Percentiles rank a stretch among this genome's conserved stretches.
phyloP scores from a whole-genome alignment of 768 basidiomycete genomes.

The Butyriboletus loyo region DNA sequence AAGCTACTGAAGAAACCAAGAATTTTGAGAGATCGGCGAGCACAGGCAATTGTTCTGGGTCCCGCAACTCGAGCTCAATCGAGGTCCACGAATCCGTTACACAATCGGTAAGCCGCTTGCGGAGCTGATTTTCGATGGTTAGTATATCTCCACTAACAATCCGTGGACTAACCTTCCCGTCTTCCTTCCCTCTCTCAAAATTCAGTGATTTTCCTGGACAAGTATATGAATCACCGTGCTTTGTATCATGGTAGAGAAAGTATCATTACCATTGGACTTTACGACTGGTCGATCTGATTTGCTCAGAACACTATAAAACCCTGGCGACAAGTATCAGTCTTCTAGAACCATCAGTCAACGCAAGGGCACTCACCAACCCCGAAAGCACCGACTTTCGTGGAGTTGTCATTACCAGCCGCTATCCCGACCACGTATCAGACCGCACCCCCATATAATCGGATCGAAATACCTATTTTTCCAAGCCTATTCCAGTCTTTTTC shows the following conservation, averaged over 20 bases:
- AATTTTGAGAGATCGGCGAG: slow-evolving; percentile 11
- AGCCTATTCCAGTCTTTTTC: slow-evolving; percentile 12
- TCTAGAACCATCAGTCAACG: not conserved
- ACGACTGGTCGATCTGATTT: slow-evolving; percentile 15
- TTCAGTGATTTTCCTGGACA: slow-evolving; percentile 12
- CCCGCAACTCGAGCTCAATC: slow-evolving; percentile 8
- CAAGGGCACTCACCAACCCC: slow-evolving; percentile 10
- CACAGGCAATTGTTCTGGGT: slow-evolving; percentile 1
- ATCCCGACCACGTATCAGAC: not conserved
- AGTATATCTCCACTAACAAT: not conserved
- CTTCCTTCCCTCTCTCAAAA: slow-evolving; percentile 1
- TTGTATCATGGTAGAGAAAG: not conserved
- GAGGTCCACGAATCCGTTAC: not conserved
- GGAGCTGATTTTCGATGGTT: slow-evolving; percentile 3
- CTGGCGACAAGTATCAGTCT: not conserved
- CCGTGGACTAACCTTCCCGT: slow-evolving; percentile 5
- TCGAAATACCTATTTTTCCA: slow-evolving; percentile 10
- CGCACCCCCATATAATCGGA: not conserved
- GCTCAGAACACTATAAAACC: slow-evolving; percentile 19
- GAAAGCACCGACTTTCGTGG: slow-evolving; percentile 16
- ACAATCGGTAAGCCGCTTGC: not conserved
- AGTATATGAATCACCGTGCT: not conserved
- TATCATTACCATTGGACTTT: slow-evolving; percentile 4
- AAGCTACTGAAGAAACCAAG: slow-evolving; percentile 10
- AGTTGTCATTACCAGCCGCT: slow-evolving; percentile 14